A percentile compares a stretch with the other conserved stretches of the same genome.
Evolutionary conservation across 768 basidiomycete genomes (phyloP).

Genomic region (Lactarius sanguifluus): DNA sequence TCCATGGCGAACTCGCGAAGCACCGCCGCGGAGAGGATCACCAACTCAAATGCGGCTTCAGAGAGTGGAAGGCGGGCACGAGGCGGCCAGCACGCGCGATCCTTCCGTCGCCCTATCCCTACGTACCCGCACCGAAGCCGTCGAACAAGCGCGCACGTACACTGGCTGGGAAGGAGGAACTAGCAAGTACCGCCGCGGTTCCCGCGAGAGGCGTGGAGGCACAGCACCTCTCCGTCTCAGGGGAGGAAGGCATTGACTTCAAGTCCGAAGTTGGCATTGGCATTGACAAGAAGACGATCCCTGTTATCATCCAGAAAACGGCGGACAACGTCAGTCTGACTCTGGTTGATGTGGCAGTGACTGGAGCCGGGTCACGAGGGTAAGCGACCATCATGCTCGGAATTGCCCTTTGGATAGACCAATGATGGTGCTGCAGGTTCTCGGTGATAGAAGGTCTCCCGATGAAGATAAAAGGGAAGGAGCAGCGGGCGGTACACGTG

Average conservation of each 20-base stretch:
- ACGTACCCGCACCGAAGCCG: neutral
- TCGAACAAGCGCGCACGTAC: neutral
- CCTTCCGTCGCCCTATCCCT: neutral
- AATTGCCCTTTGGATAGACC: neutral
- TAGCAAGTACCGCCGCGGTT: neutral
- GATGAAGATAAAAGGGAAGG: conserved; percentile 1
- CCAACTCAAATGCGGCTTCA: neutral
- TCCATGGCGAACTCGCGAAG: neutral
- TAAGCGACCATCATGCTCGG: neutral
- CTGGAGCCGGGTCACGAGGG: neutral
- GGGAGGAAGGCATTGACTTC: conserved; percentile 1
- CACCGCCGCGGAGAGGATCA: conserved; percentile 5
- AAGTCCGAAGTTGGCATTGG: neutral
- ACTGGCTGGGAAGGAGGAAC: neutral
- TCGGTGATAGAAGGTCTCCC: neutral
- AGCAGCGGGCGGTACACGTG: neutral
- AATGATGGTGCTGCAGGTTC: neutral
- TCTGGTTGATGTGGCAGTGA: neutral
- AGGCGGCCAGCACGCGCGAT: neutral
- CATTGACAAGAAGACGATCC: neutral
- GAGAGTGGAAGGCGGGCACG: neutral
- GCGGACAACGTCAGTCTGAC: neutral
- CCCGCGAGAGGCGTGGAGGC: neutral
- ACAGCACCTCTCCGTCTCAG: neutral
- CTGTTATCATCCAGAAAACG: conserved; percentile 2